These are phyloP conservation scores for Hyphopichia buzzinii DNA, from an alignment of 1,139 yeast species.

Conservation along the genomic window DNA sequence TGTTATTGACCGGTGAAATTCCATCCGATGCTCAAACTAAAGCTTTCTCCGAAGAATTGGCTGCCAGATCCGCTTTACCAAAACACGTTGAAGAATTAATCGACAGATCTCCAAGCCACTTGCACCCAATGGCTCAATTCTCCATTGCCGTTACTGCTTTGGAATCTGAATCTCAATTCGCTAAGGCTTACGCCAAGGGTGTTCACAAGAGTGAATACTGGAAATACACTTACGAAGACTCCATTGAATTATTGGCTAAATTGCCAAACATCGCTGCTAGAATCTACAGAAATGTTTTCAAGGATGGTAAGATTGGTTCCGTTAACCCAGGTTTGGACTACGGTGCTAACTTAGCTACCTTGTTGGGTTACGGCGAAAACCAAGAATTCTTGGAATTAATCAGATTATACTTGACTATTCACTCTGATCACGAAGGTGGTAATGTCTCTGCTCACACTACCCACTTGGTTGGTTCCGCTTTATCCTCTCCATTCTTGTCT, in stretches of 20 bases:
- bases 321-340: conserved; percentile 80
- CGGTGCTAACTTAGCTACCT: conserved; percentile 83
- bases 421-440: conserved; percentile 99
- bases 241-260: conserved; percentile 83
- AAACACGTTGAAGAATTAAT: conserved; percentile 80
- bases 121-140: conserved; percentile 98
- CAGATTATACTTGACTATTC: conserved; percentile 91
- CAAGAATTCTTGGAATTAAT: conserved; percentile 82
- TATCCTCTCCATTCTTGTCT: conserved; percentile 89
- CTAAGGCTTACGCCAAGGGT: conserved; percentile 88
- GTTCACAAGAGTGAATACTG: conserved; percentile 86
- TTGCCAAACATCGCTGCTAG: conserved; percentile 91
- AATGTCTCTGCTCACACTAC: conserved; percentile 97
- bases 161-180: conserved; percentile 87
- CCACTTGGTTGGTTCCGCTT: conserved; percentile 94
- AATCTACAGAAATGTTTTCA: conserved; percentile 87
- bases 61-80: conserved; percentile 82
- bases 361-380: conserved; percentile 81
- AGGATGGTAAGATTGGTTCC: conserved; percentile 76
- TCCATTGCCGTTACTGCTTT: conserved; percentile 90
- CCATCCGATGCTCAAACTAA: conserved; percentile 77
- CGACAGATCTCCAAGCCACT: conserved; percentile 77
- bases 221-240: conserved; percentile 91
- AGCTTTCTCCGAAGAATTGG: conserved; percentile 77
- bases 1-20: conserved; percentile 84